Evolutionary conservation across 2,329 filamentous ascomycete genomes (phyloP).

Genomic region (Pestalotiopsis fici): DNA sequence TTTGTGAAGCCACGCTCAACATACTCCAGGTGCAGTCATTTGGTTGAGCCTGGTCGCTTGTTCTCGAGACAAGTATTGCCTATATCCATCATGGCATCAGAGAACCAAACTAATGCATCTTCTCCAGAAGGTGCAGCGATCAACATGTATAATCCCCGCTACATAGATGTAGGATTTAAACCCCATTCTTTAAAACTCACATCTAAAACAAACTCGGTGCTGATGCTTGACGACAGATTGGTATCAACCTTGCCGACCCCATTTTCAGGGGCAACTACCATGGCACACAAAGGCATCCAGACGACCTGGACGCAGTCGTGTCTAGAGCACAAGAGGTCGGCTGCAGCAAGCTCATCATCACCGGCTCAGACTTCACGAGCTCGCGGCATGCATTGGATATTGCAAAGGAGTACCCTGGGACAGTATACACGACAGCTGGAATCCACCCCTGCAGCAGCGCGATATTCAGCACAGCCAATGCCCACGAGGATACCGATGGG

Average conservation of each 20-base stretch:
- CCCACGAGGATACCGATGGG: conserved; percentile 41
- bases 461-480: conserved; percentile 65
- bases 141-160: conserved; percentile 48
- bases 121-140: conserved; percentile 11
- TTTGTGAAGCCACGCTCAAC: not conserved
- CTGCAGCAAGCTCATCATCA: conserved; percentile 89
- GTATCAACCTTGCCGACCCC: conserved; percentile 93
- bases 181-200: not conserved
- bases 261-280: conserved; percentile 86
- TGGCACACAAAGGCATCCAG: conserved; percentile 72
- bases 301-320: conserved; percentile 78
- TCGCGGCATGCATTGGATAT: conserved; percentile 75
- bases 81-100: conserved; percentile 24
- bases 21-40: not conserved
- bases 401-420: conserved; percentile 71
- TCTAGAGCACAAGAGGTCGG: conserved; percentile 75
- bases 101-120: conserved; percentile 18
- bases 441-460: conserved; percentile 90
- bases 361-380: conserved; percentile 82
- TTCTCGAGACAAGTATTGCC: conserved; percentile 13
- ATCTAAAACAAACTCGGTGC: not conserved
- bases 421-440: conserved; percentile 87
- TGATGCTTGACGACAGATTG: conserved; percentile 56
- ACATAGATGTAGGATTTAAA: conserved; percentile 57
- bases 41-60: not conserved